A percentile compares a stretch with the other conserved stretches of the same genome.
Evolutionary conservation across 352 stramenopile species (phyloP).

Genomic region (Phytophthora vignae): DNA sequence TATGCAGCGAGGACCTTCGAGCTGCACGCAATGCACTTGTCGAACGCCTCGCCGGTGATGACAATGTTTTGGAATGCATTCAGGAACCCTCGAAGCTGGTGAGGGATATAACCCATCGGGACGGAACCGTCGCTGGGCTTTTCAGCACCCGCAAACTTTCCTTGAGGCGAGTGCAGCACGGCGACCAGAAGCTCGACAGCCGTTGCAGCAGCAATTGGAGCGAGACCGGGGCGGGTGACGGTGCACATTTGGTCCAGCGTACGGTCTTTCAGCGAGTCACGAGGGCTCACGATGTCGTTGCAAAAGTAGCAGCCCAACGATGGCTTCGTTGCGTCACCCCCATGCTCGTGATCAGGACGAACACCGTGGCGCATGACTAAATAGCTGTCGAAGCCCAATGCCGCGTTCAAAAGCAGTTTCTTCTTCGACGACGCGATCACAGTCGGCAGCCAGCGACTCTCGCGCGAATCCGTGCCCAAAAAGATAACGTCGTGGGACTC

Average conservation of each 20-base stretch:
- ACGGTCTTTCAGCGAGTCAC: constrained; percentile 96
- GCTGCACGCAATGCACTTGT: constrained; percentile 97
- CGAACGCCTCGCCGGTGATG: constrained; percentile 92
- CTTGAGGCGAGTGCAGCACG: constrained; percentile 93
- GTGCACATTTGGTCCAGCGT: constrained; percentile 99
- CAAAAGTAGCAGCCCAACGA: constrained; percentile 99
- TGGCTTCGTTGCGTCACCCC: constrained; percentile 4
- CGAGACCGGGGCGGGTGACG: constrained; percentile 97
- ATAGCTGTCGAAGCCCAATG: constrained; percentile 96
- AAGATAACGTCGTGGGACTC: constrained; percentile 96
- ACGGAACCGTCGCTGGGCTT: constrained; percentile 54
- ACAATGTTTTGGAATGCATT: constrained; percentile 89
- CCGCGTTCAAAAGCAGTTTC: constrained; percentile 90
- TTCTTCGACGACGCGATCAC: constrained; percentile 93
- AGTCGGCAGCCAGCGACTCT: constrained; percentile 98
- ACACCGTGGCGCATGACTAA: constrained; percentile 98
- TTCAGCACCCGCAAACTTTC: constrained; percentile 75
- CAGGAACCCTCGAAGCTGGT: constrained; percentile 96
- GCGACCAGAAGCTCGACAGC: constrained; percentile 97
- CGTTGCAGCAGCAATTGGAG: constrained; percentile 92
- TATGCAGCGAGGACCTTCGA: constrained; percentile 91
- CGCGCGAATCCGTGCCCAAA: constrained; percentile 98
- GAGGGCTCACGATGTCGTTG: constrained; percentile 98
- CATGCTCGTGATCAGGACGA: constrained; percentile 13
- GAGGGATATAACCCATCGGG: constrained; percentile 90